These are phyloP conservation scores for Lipomyces mesembrius DNA, from an alignment of 805 yeast species.

Conservation along the genomic window DNA sequence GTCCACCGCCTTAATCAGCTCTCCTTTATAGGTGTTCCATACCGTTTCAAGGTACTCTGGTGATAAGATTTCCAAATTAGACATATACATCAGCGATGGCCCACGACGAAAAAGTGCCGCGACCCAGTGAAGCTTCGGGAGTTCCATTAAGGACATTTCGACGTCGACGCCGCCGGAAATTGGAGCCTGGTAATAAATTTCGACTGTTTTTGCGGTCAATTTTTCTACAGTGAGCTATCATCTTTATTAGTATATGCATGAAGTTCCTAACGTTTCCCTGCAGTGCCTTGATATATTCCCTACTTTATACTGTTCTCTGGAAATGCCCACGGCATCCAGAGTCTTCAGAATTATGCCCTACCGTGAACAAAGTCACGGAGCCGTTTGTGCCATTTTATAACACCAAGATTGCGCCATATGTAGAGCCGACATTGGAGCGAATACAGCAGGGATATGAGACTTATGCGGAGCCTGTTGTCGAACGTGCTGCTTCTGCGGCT, in stretches of 20 bases:
- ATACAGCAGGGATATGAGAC: neutral
- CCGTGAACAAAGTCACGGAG: constrained; percentile 13
- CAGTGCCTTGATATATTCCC: constrained; percentile 39
- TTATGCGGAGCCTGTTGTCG: constrained; percentile 6
- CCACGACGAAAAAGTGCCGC: neutral
- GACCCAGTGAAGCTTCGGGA: neutral
- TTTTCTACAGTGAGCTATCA: constrained; percentile 5
- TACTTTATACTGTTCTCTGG: constrained; percentile 14
- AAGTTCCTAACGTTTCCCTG: constrained; percentile 45
- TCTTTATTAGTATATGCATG: neutral
- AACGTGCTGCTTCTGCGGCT: constrained; percentile 12
- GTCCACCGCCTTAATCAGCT: neutral
- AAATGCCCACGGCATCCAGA: constrained; percentile 22
- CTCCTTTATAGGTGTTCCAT: neutral
- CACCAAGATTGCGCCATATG: neutral
- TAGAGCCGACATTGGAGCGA: constrained; percentile 5
- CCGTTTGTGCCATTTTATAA: constrained; percentile 11
- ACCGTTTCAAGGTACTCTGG: neutral
- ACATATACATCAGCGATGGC: neutral
- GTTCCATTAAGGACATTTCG: neutral
- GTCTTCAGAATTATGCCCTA: constrained; percentile 11
- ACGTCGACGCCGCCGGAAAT: neutral
- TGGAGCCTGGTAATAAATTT: neutral
- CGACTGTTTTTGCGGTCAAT: neutral
- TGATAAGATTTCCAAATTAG: neutral